A percentile compares a stretch with the other conserved stretches of the same genome.
phyloP scores from a whole-genome alignment of 768 basidiomycete species.

The Boletus bicolor region DNA sequence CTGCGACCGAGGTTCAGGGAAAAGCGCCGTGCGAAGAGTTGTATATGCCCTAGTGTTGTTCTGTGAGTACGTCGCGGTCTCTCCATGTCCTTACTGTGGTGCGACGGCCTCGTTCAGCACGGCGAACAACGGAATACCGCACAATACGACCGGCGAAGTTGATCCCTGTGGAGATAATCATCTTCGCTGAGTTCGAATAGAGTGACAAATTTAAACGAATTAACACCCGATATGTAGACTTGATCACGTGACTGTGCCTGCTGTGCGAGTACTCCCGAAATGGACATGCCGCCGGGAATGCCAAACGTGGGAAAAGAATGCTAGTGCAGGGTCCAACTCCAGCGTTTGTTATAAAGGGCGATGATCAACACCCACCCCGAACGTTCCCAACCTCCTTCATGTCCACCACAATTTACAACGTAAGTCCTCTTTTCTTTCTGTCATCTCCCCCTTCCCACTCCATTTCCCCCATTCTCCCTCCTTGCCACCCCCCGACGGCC shows the following conservation, averaged over 20 bases:
- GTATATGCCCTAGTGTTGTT: background rate
- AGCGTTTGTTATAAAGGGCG: slow-evolving; percentile 38
- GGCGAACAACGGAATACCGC: background rate
- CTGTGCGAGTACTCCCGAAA: slow-evolving; percentile 22
- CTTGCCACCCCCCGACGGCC: background rate
- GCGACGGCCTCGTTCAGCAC: background rate
- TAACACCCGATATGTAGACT: slow-evolving; percentile 16
- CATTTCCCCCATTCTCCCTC: background rate
- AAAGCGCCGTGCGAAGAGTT: background rate
- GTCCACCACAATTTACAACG: slow-evolving; percentile 40
- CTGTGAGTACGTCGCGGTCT: background rate
- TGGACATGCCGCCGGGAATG: slow-evolving; percentile 35
- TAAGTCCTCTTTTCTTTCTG: slow-evolving; percentile 20
- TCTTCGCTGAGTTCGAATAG: slow-evolving; percentile 22
- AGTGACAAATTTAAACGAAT: slow-evolving; percentile 10
- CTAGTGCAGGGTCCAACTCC: slow-evolving; percentile 33
- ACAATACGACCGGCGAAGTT: background rate
- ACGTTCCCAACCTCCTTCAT: slow-evolving; percentile 37
- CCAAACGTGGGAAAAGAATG: slow-evolving; percentile 35
- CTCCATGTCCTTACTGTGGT: background rate
- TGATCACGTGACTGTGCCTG: slow-evolving; percentile 32
- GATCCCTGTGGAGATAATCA: slow-evolving; percentile 17
- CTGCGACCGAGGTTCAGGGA: background rate
- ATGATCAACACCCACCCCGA: slow-evolving; percentile 38
- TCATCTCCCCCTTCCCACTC: background rate